phyloP scores from a whole-genome alignment of 805 yeast species.

The Hanseniaspora guilliermondii region DNA sequence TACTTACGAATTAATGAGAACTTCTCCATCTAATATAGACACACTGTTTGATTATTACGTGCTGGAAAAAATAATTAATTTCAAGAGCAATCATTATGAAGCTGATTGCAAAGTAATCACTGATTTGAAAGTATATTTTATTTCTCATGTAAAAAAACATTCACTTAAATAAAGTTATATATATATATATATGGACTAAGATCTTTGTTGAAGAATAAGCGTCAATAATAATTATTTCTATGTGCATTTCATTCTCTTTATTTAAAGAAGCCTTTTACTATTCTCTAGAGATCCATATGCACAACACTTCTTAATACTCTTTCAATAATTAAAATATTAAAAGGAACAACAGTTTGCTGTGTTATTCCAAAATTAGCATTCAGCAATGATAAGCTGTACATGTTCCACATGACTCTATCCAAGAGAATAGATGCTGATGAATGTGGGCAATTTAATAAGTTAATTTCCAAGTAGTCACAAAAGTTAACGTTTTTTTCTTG shows the following conservation, averaged over 20 bases:
- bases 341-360: conserved; percentile 41
- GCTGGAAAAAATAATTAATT: neutral
- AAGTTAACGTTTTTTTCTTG: conserved; percentile 21
- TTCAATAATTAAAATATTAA: conserved; percentile 61
- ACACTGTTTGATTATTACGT: neutral
- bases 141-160: neutral
- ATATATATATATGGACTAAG: neutral
- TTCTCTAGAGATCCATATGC: conserved; percentile 29
- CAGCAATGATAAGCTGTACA: conserved; percentile 40
- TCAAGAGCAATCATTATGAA: neutral
- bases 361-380: conserved; percentile 31
- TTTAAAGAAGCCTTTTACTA: too few relatives aligned
- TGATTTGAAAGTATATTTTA: neutral
- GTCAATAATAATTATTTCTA: too few relatives aligned
- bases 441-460: conserved; percentile 60
- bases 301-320: conserved; percentile 47
- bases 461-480: conserved; percentile 43
- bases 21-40: neutral
- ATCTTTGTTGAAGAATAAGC: neutral
- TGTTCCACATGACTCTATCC: conserved; percentile 46
- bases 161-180: neutral
- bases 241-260: too few relatives aligned
- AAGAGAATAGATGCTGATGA: conserved; percentile 47
- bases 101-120: neutral
- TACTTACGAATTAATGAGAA: neutral